phyloP scores from a whole-genome alignment of 2,329 filamentous ascomycete species.

The Talaromyces amestolkiae region DNA sequence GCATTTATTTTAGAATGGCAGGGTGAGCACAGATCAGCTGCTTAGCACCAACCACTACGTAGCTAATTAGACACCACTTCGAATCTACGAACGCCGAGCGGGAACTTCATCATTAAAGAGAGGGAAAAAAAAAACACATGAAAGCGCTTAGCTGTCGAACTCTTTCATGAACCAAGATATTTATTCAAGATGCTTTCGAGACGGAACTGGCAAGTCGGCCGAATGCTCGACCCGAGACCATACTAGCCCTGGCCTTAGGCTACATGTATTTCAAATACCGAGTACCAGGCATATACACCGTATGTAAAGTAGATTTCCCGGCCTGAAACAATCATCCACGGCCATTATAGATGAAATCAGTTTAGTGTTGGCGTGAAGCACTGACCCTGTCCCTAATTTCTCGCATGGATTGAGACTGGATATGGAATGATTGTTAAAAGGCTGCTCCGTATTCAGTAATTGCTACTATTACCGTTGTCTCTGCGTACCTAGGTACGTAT shows the following conservation, averaged over 20 bases:
- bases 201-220: neutral
- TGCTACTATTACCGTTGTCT: neutral
- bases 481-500: neutral
- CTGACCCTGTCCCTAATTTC: slow-evolving; percentile 3
- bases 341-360: slow-evolving; percentile 1
- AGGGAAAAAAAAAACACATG: neutral
- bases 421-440: neutral
- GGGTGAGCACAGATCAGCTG: slow-evolving; percentile 3
- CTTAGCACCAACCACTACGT: neutral
- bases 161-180: neutral
- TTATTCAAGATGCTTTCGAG: neutral
- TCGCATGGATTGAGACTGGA: neutral
- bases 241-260: neutral
- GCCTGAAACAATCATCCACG: neutral
- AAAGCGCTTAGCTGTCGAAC: neutral
- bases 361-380: slow-evolving; percentile 6
- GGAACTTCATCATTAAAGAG: neutral
- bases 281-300: neutral
- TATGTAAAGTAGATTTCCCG: neutral
- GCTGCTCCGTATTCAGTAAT: neutral
- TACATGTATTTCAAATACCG: neutral
- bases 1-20: neutral
- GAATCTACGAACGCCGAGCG: neutral
- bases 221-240: neutral
- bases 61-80: neutral